Base-by-base conservation (phyloP, 495 filamentous ascomycete species). In the Aspergillus kassunensis region DNA sequence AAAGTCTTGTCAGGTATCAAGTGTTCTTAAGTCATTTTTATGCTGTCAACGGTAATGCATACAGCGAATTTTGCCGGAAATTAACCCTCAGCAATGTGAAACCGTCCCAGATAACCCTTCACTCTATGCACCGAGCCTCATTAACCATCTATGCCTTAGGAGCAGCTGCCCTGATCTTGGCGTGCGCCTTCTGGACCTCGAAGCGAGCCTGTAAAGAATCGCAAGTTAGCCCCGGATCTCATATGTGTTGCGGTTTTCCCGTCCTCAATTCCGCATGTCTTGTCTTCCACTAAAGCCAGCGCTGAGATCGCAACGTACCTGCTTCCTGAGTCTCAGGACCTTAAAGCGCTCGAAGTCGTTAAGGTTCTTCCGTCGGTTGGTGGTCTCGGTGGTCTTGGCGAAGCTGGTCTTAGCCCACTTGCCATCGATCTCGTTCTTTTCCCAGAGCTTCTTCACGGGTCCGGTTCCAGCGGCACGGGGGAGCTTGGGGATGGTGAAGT, bases 331-430 rank as follows among this genome's bases (percentile, higher is more conserved):
- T 71, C 90, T 81, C 82, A 97, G 80, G 60, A 97, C 91, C 85
- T 97, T 97, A 89, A 97, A 99, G 67, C 93, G 86, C 82, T 99
- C 95, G 71, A 99, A 97, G 80, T 99, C 95, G 78, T 82, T 92
- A 56, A 99, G 80, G 62, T 85, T 84, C 75, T 83, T 85, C 78
- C 95, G 85, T 80, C 89, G 90, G 78, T 89, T 82, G 61, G 79
- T 78, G 73, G 84, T 80, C 58, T 82, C 81, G 68, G 87, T 82
- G 79, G 86, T 88, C 90, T 97, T 90, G 59, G 92, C 90, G 83
- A 86, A 95, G 69, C 79, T 78, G 78, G 80, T 89, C 75, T 88
- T 82, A 62, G 82, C 80, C 90, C 90, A 99, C 79, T 95, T 91
- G 70, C 78, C 71, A 65, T 97, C 92, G 61, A 99, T 87, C 66